phyloP scores from a whole-genome alignment of 2,329 filamentous ascomycete species.

The Ilyonectria robusta region DNA sequence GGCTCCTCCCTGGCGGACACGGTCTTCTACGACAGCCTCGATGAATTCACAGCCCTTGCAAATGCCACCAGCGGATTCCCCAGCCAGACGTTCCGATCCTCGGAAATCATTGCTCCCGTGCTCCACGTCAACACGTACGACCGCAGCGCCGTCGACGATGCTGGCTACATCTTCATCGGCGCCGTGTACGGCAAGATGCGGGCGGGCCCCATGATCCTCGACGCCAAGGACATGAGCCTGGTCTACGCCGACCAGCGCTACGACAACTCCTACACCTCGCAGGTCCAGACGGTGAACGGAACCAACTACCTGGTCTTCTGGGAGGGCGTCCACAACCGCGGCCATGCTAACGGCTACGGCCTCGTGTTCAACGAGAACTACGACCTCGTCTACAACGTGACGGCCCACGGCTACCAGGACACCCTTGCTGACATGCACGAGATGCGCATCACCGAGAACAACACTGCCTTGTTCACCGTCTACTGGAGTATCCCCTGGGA shows the following conservation, averaged over 20 bases:
- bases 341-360: constrained; percentile 49
- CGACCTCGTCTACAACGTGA: constrained; percentile 55
- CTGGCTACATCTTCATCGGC: constrained; percentile 53
- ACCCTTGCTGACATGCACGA: constrained; percentile 59
- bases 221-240: constrained; percentile 53
- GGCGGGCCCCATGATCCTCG: constrained; percentile 54
- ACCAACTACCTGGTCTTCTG: constrained; percentile 55
- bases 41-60: constrained; percentile 46
- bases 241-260: constrained; percentile 56
- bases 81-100: constrained; percentile 52
- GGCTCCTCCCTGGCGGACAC: constrained; percentile 44
- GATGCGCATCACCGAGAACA: constrained; percentile 57
- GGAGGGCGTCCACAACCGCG: constrained; percentile 46
- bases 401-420: constrained; percentile 52
- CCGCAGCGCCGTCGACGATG: constrained; percentile 43
- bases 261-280: constrained; percentile 43
- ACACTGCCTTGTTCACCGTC: constrained; percentile 58
- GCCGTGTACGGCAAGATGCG: constrained; percentile 40
- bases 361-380: constrained; percentile 54
- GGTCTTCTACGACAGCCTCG: constrained; percentile 42
- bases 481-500: constrained; percentile 55
- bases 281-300: constrained; percentile 51
- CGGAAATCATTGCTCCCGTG: constrained; percentile 51
- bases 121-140: constrained; percentile 53
- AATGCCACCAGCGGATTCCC: constrained; percentile 48